A percentile compares a stretch with the other conserved stretches of the same genome.
Evolutionary conservation across 1,284 basidiomycete species (phyloP).

Genomic region (Lignosus rhinocerotis): DNA sequence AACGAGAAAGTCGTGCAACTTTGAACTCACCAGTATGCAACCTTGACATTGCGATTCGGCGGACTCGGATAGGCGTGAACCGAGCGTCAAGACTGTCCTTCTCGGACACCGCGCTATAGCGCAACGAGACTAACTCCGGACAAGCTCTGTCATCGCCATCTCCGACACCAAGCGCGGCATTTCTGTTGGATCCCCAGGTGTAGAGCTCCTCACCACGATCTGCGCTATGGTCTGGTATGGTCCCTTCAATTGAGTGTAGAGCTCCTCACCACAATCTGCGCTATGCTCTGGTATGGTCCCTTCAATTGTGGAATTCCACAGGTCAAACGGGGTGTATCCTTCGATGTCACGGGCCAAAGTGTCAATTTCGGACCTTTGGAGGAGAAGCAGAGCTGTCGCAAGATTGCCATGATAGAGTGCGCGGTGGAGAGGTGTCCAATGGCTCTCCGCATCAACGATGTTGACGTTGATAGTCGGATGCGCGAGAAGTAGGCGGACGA

Average conservation of each 20-base stretch:
- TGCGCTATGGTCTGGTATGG: conserved; percentile 50
- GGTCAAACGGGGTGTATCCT: conserved; percentile 90
- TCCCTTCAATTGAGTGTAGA: conserved; percentile 82
- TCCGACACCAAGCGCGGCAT: conserved; percentile 82
- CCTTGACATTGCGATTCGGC: conserved; percentile 77
- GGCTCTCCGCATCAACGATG: conserved; percentile 78
- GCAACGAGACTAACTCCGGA: conserved; percentile 78
- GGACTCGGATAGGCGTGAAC: conserved; percentile 63
- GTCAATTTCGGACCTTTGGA: conserved; percentile 79
- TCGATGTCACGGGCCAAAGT: conserved; percentile 80
- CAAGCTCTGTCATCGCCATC: conserved; percentile 79
- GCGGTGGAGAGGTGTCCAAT: conserved; percentile 92
- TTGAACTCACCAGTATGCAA: conserved; percentile 64
- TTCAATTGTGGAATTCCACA: conserved; percentile 89
- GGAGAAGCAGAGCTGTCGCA: conserved; percentile 72
- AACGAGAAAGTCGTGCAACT: not conserved
- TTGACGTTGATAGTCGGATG: conserved; percentile 85
- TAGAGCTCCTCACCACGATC: conserved; percentile 62
- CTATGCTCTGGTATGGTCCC: conserved; percentile 60
- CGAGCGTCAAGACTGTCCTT: conserved; percentile 39
- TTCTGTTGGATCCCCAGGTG: conserved; percentile 93
- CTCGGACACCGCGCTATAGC: conserved; percentile 12
- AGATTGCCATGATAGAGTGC: conserved; percentile 90
- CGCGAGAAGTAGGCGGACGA: conserved; percentile 77
- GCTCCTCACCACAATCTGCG: conserved; percentile 47